phyloP scores from a whole-genome alignment of 2,329 filamentous ascomycete species.

The Colletotrichum godetiae region DNA sequence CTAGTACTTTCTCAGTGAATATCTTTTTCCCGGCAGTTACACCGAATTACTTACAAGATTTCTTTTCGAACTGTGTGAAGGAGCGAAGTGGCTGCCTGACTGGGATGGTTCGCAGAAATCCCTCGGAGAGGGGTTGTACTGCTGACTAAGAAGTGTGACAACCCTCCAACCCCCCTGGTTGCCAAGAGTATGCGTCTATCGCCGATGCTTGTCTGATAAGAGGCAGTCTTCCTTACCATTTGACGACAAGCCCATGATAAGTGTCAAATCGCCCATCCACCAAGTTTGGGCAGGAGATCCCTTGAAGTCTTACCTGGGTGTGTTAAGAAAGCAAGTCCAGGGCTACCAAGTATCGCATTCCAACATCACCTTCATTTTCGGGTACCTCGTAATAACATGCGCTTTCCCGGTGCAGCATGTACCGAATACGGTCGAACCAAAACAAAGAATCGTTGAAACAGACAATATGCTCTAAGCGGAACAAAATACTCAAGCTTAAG shows the following conservation, averaged over 20 bases:
- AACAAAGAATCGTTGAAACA: background rate
- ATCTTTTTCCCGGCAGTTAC: background rate
- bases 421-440: background rate
- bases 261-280: no score
- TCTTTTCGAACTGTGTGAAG: background rate
- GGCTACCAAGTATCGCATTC: no score
- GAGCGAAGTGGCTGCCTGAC: background rate
- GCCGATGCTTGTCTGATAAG: no score
- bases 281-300: no score
- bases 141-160: background rate
- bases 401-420: background rate
- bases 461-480: background rate
- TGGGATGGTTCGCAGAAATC: background rate
- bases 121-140: background rate
- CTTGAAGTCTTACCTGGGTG: no score
- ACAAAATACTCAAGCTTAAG: background rate
- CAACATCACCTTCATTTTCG: no score
- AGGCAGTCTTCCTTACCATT: no score
- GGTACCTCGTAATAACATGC: background rate
- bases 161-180: no score
- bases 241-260: no score
- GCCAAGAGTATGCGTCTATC: background rate
- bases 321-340: no score
- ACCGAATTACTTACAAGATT: background rate
- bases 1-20: background rate